Base-by-base conservation (phyloP, 768 basidiomycete species). In the Lactarius deliciosus region DNA sequence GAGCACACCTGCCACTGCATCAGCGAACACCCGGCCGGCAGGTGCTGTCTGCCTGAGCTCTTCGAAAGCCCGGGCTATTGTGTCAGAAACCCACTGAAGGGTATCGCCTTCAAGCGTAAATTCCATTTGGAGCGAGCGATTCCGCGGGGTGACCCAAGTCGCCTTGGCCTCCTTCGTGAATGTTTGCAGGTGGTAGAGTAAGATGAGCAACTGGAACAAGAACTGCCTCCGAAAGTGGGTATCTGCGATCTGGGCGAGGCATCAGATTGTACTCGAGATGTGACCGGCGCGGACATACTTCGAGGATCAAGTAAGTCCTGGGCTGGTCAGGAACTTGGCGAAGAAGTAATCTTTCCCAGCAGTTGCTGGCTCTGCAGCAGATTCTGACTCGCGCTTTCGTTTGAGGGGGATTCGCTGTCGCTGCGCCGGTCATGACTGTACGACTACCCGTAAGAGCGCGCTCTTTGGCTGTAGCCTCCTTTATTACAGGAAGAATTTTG, bases 151-250 rank as follows among this genome's bases (percentile, higher is more conserved):
- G 10, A 80, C 76, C 85, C 89, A 90, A 36, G 78, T 72, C 0
- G 80, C 76, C 71, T 93, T 92, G 1, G 83, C 81, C 2, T 82
- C 68, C 69, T 89, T 88, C 0, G 91, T 92, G 73, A 92, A 92
- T 2, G 81, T 85, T 25, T 89, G 80, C 32, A 95, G 81, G 74
- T 92, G 89, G 59, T 86, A 82, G 50, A 93, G 81, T n/a, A 92
- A 81, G 50, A 92, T 89, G 22, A 92, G 79, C 3, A 92, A 77
- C 72, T 97, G 94, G 74, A 96, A 88, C 22, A 96, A 81, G 76
- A 95, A 87, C 77, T 96, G 95, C 18, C 93, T 87, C n/a, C 94
- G 90, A 80, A 97, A 97, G 72, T 91, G 86, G 0, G 91, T 91
- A 73, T 96, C 94, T 25, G 93, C 90, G 61, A 96, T 85, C 94